Evolutionary conservation across 805 yeast species (phyloP).

Genomic region (Sugiyamaella qingdaonensis): DNA sequence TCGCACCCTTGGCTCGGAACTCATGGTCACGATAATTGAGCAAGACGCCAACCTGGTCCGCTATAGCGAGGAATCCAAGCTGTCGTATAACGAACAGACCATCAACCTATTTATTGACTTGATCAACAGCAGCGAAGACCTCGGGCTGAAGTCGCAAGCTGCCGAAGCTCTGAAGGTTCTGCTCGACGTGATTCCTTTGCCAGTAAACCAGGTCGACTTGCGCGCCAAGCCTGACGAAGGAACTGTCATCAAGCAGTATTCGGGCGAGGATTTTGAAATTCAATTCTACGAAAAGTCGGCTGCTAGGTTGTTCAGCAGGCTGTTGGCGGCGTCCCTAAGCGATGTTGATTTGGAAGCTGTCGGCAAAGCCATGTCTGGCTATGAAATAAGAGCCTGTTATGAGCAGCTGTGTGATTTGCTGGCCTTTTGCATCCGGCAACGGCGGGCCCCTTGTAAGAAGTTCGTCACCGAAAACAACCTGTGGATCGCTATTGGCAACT

Average conservation of each 20-base stretch:
- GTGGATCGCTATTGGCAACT: slow-evolving; percentile 48
- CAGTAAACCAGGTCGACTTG: neutral
- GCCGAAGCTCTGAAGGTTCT: slow-evolving; percentile 76
- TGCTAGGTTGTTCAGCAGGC: slow-evolving; percentile 48
- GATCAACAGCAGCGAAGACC: slow-evolving; percentile 56
- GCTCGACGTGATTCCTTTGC: slow-evolving; percentile 43
- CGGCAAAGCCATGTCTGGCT: neutral
- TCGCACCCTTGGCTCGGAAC: slow-evolving; percentile 72
- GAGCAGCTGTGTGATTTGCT: slow-evolving; percentile 68
- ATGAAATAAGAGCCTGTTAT: slow-evolving; percentile 32
- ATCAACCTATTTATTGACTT: slow-evolving; percentile 46
- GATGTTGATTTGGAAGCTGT: neutral
- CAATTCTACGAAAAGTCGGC: slow-evolving; percentile 64
- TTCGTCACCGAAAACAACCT: slow-evolving; percentile 61
- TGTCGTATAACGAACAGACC: slow-evolving; percentile 8
- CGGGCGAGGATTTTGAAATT: slow-evolving; percentile 39
- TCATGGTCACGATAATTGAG: slow-evolving; percentile 75
- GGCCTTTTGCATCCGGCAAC: slow-evolving; percentile 62
- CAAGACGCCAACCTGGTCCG: slow-evolving; percentile 66
- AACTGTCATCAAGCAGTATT: neutral
- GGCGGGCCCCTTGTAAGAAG: slow-evolving; percentile 53
- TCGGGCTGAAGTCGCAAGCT: slow-evolving; percentile 76
- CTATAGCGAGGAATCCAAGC: slow-evolving; percentile 3
- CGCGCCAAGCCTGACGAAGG: slow-evolving; percentile 3
- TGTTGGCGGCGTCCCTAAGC: slow-evolving; percentile 30